Base-by-base conservation (phyloP, 192 early-diverging fungal species). In the Mortierella alpina region DNA sequence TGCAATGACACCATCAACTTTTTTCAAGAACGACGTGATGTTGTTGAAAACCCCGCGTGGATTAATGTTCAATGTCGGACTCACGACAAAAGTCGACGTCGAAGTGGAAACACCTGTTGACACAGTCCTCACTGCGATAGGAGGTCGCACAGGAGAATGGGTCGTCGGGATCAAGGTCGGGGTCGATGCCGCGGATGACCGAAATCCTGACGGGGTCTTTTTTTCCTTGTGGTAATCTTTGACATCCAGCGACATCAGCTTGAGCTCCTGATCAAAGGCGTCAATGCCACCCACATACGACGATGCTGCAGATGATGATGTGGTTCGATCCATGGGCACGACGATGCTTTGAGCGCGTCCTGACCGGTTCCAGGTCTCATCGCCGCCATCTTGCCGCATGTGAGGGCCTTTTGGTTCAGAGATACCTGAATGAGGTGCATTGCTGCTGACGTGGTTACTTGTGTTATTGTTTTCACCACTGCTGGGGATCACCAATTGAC, bases 201-300 rank as follows among this genome's bases (percentile, higher is more conserved):
- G n/a, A 46, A 46, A 49, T 42, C 55, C 18, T 41, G 41, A 49
- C 3, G 13, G n/a, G n/a, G 18, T 44, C 18, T 6, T 17, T 17
- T 11, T 22, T 47, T 22, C 52, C 7, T 61, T 48, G 40, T 13
- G 17, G n/a, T 44, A 45, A 5, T 46, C 15, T 6, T 17, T 22
- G 8, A 66, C 54, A 55, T 78, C 68, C 49, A 78, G 63, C 7
- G 31, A 61, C 63, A 71, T 71, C 75, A 78, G 70, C 63, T 71
- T 78, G 10, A 80, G 59, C 14, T 80, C 77, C 31, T 72, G 69
- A 63, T 72, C 56, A 11, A 80, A 68, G 6, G 65, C 69, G 63
- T 72, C 77, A 18, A 71, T 52, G 12, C 69, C 75, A 49, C 77
- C 77, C 14, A 80, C 77, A 68, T 58, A 80, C 2, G 77, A 80